These are phyloP conservation scores for Ulmus americana DNA, from an alignment of 331 rosid genomes.

Conservation along the genomic window DNA sequence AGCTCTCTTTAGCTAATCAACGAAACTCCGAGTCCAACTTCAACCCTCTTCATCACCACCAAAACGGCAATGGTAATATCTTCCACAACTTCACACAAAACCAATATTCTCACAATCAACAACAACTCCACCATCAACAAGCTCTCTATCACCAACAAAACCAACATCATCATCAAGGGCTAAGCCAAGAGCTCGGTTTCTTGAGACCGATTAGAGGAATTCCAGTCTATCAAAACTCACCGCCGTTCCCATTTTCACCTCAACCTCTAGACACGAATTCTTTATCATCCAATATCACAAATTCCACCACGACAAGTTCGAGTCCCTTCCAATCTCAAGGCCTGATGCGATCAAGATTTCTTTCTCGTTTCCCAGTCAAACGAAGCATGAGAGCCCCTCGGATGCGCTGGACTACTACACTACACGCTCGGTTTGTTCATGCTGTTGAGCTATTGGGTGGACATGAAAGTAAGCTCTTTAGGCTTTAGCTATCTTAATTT, in stretches of 20 bases:
- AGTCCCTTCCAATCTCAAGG: slow-evolving; percentile 47
- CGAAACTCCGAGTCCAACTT: slow-evolving; percentile 22
- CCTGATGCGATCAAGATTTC: slow-evolving; percentile 64
- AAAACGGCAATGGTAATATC: slow-evolving; percentile 26
- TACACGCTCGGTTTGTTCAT: slow-evolving; percentile 93
- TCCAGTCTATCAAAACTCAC: slow-evolving; percentile 80
- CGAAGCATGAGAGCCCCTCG: slow-evolving; percentile 96
- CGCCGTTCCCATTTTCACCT: slow-evolving; percentile 37
- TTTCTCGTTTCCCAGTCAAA: slow-evolving; percentile 79
- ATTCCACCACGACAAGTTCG: slow-evolving; percentile 15
- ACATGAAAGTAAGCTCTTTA: slow-evolving; percentile 69
- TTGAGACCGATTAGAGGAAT: slow-evolving; percentile 90
- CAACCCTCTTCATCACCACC: slow-evolving; percentile 21
- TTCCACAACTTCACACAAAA: slow-evolving; percentile 28
- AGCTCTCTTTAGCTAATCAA: slow-evolving; percentile 55
- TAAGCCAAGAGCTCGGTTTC: slow-evolving; percentile 61
- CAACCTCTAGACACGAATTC: slow-evolving; percentile 17
- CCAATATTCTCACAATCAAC: slow-evolving; percentile 28
- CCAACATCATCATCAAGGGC: slow-evolving; percentile 32
- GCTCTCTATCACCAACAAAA: slow-evolving; percentile 7
- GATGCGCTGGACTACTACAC: slow-evolving; percentile 98
- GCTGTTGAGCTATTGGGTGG: slow-evolving; percentile 98
- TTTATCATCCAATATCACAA: slow-evolving; percentile 3
- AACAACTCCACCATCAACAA: slow-evolving; percentile 31
- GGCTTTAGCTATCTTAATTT: no score